Evolutionary conservation across 139 green algal species (phyloP).

Genomic region (Pycnococcus provasolii): DNA sequence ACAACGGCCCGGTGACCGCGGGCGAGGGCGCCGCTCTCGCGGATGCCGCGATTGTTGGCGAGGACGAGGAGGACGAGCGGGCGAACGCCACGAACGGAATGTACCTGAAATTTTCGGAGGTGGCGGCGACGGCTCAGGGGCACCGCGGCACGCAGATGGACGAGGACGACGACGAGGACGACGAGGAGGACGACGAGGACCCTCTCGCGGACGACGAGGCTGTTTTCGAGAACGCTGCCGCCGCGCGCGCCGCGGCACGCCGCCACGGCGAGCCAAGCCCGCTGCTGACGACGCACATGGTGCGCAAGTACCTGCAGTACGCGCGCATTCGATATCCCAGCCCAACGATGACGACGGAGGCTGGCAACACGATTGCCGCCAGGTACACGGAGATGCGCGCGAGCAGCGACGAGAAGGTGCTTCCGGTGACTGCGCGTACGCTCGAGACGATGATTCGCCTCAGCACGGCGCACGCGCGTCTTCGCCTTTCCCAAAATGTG

Average conservation of each 20-base stretch:
- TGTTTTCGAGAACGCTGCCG: background rate
- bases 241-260: background rate
- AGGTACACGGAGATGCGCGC: constrained; percentile 72
- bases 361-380: constrained; percentile 60
- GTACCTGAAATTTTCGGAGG: too few relatives aligned
- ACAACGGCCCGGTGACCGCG: background rate
- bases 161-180: too few relatives aligned
- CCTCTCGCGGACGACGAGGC: constrained; percentile 25
- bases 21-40: background rate
- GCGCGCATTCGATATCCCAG: constrained; percentile 22
- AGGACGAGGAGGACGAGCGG: constrained; percentile 39
- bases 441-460: constrained; percentile 95
- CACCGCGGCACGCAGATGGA: background rate
- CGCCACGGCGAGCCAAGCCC: constrained; percentile 20
- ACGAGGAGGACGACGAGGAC: background rate
- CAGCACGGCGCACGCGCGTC: constrained; percentile 67
- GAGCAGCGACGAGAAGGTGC: constrained; percentile 26
- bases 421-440: constrained; percentile 68
- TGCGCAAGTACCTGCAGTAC: constrained; percentile 65
- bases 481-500: too few relatives aligned
- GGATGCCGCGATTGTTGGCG: constrained; percentile 19
- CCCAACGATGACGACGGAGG: constrained; percentile 39
- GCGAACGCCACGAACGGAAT: background rate
- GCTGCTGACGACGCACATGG: constrained; percentile 49
- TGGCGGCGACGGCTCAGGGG: too few relatives aligned